A percentile compares a stretch with the other conserved stretches of the same genome.
These are phyloP conservation scores for Stephanodiscus minutulus DNA, from an alignment of 108 stramenopile species.

Conservation along the genomic window DNA sequence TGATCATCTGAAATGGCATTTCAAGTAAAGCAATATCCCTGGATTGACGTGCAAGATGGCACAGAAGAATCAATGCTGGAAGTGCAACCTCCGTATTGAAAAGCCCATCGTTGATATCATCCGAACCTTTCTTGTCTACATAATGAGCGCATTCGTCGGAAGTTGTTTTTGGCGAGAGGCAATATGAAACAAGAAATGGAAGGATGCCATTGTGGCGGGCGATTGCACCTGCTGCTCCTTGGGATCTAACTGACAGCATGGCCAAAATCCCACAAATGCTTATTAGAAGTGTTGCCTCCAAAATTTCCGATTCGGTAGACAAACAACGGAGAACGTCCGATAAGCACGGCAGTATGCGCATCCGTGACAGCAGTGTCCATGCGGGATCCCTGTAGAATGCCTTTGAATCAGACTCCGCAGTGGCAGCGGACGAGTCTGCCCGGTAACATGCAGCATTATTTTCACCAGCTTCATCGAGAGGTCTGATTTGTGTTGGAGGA, in stretches of 20 bases:
- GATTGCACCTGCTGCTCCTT: constrained; percentile 85
- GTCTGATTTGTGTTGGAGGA: constrained; percentile 51
- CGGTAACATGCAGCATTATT: constrained; percentile 61
- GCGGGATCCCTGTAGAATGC: constrained; percentile 80
- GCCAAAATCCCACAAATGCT: constrained; percentile 74
- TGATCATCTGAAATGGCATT: constrained; percentile 29
- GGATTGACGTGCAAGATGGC: constrained; percentile 79
- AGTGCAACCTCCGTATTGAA: constrained; percentile 31
- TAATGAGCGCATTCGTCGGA: constrained; percentile 2
- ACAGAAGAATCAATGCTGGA: constrained; percentile 59
- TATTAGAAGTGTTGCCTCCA: constrained; percentile 44
- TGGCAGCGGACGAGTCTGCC: constrained; percentile 72
- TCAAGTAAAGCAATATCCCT: constrained; percentile 62
- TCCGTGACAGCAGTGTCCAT: constrained; percentile 84
- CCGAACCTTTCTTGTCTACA: background rate
- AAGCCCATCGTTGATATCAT: constrained; percentile 14
- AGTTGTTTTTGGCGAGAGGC: constrained; percentile 24
- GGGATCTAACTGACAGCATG: constrained; percentile 77
- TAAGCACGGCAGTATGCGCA: constrained; percentile 84
- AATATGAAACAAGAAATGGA: constrained; percentile 38
- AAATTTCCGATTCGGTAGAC: constrained; percentile 41
- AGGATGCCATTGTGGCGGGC: constrained; percentile 65
- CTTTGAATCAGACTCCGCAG: constrained; percentile 75
- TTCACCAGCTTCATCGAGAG: constrained; percentile 32
- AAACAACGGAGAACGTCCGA: constrained; percentile 51